phyloP scores from a whole-genome alignment of 192 early-diverging fungal genomes.

The Mortierella alpina region DNA sequence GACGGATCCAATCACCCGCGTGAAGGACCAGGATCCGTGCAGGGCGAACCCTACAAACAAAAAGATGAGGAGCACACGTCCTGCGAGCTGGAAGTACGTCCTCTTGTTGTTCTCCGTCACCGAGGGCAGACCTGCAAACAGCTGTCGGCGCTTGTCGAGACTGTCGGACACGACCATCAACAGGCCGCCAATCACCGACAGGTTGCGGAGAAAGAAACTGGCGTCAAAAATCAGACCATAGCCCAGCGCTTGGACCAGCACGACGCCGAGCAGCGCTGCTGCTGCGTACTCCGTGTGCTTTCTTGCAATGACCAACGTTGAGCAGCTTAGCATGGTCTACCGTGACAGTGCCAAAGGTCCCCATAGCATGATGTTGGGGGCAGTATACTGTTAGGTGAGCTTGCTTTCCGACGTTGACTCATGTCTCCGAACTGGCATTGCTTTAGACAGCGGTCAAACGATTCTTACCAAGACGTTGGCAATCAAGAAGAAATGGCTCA shows the following conservation, averaged over 20 bases:
- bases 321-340: conserved; percentile 82
- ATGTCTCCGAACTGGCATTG: too few species aligned
- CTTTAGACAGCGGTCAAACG: too few species aligned
- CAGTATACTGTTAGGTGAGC: neutral
- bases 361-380: neutral
- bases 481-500: conserved; percentile 87
- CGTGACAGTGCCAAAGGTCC: neutral
- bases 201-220: conserved; percentile 89
- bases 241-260: conserved; percentile 90
- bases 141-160: conserved; percentile 72
- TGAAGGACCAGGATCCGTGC: conserved; percentile 82
- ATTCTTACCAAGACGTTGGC: conserved; percentile 78
- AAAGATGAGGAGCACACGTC: conserved; percentile 91
- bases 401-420: too few species aligned
- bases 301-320: conserved; percentile 84
- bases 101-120: conserved; percentile 87
- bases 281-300: conserved; percentile 88
- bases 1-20: conserved; percentile 75
- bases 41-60: conserved; percentile 92
- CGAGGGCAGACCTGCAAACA: conserved; percentile 91
- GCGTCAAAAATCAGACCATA: conserved; percentile 95
- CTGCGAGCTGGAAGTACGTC: conserved; percentile 93
- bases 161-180: conserved; percentile 93
- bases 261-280: conserved; percentile 81
- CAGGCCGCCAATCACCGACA: conserved; percentile 93